Base-by-base conservation (phyloP, 257 asterid species). In the Paraleonurus japonicus region DNA sequence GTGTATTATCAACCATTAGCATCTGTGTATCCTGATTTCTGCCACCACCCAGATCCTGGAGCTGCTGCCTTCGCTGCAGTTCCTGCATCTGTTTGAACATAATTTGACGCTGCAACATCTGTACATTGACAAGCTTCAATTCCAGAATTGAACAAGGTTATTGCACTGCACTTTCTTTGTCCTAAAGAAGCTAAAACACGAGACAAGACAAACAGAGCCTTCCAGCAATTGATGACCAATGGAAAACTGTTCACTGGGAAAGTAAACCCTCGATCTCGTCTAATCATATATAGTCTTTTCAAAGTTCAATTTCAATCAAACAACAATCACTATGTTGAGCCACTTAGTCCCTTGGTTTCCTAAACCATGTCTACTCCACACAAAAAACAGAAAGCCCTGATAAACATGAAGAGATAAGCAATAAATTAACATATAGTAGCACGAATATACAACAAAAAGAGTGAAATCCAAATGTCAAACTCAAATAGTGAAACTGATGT, bases 91-190 rank as follows among this genome's bases (percentile, higher is more conserved):
- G 94, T 69, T 87, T 87, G 66, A 75, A 81, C 85, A 87, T 83
- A 33, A 89, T 85, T 61, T 89, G 89, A 62, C 93, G 84, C 76
- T 89, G 89, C 85, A 89, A 81, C 96, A 87, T 89, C 76, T 75
- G 66, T 75, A 45, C 55, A 61, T 75, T 65, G 15, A 64, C 50
- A 11, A 54, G 65, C 37, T 68, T 65, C 26, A 54, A 77, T 67
- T 27, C 61, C 70, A 65, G 47, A 48, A 60, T 30, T 17, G 62
- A 60, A 23, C 69, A 76, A 78, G 76, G 61, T 48, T 55, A 68
- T 39, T 73, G 79, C 58, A 78, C 55, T 61, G 71, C 66, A 67
- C 68, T 67, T 48, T 28, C 12, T 19, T 51, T 28, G 72, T 61
- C 67, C 71, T 59, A 48, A 37, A 23, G 60, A 47, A 76, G 41